These are phyloP conservation scores for Bullera alba DNA, from an alignment of 768 basidiomycete genomes.

Conservation along the genomic window DNA sequence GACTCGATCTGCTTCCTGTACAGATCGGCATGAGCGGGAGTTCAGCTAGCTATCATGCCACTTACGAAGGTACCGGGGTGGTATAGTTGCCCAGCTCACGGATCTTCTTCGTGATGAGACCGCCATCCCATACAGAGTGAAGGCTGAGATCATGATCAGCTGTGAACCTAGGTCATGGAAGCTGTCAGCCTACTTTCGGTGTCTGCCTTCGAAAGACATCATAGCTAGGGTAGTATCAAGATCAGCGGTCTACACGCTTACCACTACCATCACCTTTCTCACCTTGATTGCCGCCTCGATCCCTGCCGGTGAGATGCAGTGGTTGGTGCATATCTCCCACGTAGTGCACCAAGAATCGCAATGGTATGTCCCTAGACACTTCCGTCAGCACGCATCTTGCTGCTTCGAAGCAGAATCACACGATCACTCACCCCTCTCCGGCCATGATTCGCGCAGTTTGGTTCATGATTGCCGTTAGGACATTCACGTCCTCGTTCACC, in stretches of 20 bases:
- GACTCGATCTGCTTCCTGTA: conserved; percentile 55
- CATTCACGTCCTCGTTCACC: conserved; percentile 57
- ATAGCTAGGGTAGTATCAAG: conserved; percentile 48
- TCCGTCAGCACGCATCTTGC: background rate
- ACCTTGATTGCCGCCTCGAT: conserved; percentile 76
- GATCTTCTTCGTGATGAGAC: conserved; percentile 74
- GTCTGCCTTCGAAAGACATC: conserved; percentile 64
- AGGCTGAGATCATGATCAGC: conserved; percentile 51
- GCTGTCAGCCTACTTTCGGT: conserved; percentile 57
- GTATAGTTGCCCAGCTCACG: conserved; percentile 77
- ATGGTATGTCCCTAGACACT: conserved; percentile 67
- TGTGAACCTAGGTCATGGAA: background rate
- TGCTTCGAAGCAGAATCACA: background rate
- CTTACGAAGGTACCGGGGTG: conserved; percentile 58
- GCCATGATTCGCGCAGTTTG: conserved; percentile 57
- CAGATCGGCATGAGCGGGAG: background rate
- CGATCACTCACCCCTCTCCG: conserved; percentile 26
- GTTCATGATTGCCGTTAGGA: conserved; percentile 72
- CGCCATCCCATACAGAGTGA: conserved; percentile 79
- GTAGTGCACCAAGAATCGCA: conserved; percentile 90
- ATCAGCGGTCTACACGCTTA: background rate
- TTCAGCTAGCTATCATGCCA: conserved; percentile 1
- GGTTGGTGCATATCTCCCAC: conserved; percentile 91
- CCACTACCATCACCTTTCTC: conserved; percentile 14
- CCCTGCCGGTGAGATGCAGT: conserved; percentile 78